These are phyloP conservation scores for Trichoderma gracile DNA, from an alignment of 2,329 filamentous ascomycete species.

Conservation along the genomic window DNA sequence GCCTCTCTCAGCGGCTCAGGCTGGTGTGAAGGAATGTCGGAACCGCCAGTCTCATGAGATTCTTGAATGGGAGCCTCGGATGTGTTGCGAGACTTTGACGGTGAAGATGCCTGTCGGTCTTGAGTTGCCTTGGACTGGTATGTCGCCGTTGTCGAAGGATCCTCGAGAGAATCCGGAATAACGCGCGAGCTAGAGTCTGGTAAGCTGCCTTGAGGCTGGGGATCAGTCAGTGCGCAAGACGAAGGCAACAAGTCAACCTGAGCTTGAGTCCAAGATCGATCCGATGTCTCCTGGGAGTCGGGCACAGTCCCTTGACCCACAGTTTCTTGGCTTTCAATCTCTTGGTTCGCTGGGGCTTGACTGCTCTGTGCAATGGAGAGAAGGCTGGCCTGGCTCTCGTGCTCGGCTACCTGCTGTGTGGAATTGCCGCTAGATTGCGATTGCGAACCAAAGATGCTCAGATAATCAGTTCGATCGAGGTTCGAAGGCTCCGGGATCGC, in stretches of 20 bases:
- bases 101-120: conserved; percentile 1
- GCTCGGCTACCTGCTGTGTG: conserved; percentile 39
- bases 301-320: conserved; percentile 40
- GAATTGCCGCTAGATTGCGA: conserved; percentile 35
- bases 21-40: conserved; percentile 36
- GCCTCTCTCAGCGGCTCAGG: conserved; percentile 21
- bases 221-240: background rate
- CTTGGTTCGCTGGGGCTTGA: conserved; percentile 25
- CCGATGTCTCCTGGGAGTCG: conserved; percentile 46
- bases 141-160: conserved; percentile 4
- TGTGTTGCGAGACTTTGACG: conserved; percentile 18
- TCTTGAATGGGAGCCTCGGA: conserved; percentile 27
- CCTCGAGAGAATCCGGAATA: conserved; percentile 30
- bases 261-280: conserved; percentile 30
- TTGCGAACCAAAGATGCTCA: conserved; percentile 38
- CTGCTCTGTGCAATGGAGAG: conserved; percentile 38
- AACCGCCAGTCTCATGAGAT: conserved; percentile 23
- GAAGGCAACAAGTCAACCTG: background rate
- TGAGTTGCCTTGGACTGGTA: conserved; percentile 4
- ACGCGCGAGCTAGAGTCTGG: conserved; percentile 5
- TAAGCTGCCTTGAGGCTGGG: background rate
- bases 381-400: conserved; percentile 40
- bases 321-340: too few species aligned
- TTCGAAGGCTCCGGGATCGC: conserved; percentile 36
- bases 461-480: conserved; percentile 42